Base-by-base conservation (phyloP, 1,284 basidiomycete genomes). In the Cronartium ribicola region DNA sequence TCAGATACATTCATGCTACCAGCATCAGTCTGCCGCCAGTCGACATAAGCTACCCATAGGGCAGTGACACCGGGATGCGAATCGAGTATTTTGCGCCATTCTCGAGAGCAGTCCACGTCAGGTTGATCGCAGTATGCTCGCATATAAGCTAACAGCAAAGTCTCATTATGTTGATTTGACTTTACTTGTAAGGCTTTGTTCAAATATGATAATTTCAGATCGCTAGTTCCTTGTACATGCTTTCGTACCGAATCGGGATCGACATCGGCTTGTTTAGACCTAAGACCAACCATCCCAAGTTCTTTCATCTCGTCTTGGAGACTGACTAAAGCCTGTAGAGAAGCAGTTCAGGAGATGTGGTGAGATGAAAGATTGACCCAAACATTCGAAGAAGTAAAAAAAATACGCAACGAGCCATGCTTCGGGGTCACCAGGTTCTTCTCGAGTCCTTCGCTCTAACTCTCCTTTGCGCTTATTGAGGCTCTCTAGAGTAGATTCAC, bases 281-380 rank as follows among this genome's bases (percentile, higher is more conserved):
- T 66, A 7, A 73, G 44, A 3, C 70, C 70, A n/a, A 73, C 70
- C 13, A 73, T 39, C 46, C 70, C 70, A 46, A 66, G 70, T 46
- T 73, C 63, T 41, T 73, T 73, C 70, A 73, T 73, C 36, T 73
- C 70, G 43, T 73, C 70, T 62, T 73, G 70, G 8, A 73, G 64
- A 39, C 41, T 46, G 43, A 73, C 70, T 36, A 73, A 39, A 2
- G 51, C 70, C 70, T 73, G 63, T 0, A 29, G 20, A 39, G 46
- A 7, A 44, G 5, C 36, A 44, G 41, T 5, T 46, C 11, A 39
- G 44, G 20, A 60, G 10, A 17, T 3, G 57, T 43, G 8, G 11
- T 41, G 14, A 20, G 5, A 57, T 22, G 14, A 39, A 61, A 29
- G 17, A n/a, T 29, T 61, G 22, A 5, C n/a, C n/a, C n/a, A n/a